Percentiles rank a stretch among this genome's conserved stretches.
Conservation (phyloP, 495 filamentous ascomycete genomes). For the Hypoxylon fuscum region DNA sequence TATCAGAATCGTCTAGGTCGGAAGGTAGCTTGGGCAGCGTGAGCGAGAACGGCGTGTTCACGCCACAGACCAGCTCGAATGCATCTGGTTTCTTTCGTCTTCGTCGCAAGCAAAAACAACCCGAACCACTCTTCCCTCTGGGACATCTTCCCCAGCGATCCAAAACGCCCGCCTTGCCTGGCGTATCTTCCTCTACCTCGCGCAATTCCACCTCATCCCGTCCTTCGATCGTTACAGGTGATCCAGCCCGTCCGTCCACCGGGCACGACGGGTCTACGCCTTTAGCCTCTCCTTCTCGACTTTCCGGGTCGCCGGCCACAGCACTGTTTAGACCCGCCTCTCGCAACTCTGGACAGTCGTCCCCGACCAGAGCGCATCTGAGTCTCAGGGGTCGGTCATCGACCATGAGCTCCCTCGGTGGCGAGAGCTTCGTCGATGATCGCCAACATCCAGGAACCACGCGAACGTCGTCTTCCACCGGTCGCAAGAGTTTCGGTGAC, state of each 20-base stretch:
- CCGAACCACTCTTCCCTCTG: constrained; percentile 77
- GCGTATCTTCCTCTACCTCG: constrained; percentile 45
- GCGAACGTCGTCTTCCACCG: constrained; percentile 83
- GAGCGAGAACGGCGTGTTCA: constrained; percentile 74
- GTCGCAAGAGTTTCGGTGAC: constrained; percentile 89
- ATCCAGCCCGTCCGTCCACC: constrained; percentile 62
- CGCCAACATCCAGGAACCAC: constrained; percentile 64
- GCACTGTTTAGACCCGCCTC: constrained; percentile 71
- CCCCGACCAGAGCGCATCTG: constrained; percentile 66
- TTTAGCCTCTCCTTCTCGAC: constrained; percentile 42
- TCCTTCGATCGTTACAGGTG: constrained; percentile 48
- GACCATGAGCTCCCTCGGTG: constrained; percentile 80
- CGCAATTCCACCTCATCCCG: constrained; percentile 39
- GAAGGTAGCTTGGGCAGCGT: constrained; percentile 71
- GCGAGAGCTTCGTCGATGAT: constrained; percentile 67
- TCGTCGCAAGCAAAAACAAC: constrained; percentile 78
- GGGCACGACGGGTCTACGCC: constrained; percentile 51
- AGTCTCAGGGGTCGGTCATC: constrained; percentile 80
- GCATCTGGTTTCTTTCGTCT: constrained; percentile 82
- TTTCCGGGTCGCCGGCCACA: constrained; percentile 59
- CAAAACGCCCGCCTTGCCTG: constrained; percentile 40
- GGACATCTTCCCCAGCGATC: constrained; percentile 76
- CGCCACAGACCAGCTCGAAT: constrained; percentile 66
- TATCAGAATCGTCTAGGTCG: constrained; percentile 92
- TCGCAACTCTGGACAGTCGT: constrained; percentile 74